These are phyloP conservation scores for Echites panduratus DNA, from an alignment of 257 asterid genomes.

Conservation along the genomic window DNA sequence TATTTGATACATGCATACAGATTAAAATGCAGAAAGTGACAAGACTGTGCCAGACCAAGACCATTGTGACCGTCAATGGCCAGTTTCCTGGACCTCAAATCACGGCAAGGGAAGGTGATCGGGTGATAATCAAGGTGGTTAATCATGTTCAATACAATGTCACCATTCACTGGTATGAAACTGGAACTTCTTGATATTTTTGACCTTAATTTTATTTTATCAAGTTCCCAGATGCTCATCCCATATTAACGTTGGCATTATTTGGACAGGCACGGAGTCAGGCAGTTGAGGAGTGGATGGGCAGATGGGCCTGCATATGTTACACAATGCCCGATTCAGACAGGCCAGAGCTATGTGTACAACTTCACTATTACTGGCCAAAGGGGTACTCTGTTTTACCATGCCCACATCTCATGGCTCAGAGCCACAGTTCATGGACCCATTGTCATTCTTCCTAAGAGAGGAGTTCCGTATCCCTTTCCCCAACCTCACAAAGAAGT, in stretches of 20 bases:
- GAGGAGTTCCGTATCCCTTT: slow-evolving; percentile 44
- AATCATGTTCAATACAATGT: slow-evolving; percentile 53
- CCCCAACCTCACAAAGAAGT: slow-evolving; percentile 49
- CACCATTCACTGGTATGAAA: slow-evolving; percentile 48
- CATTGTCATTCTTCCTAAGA: slow-evolving; percentile 49
- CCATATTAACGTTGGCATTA: not conserved
- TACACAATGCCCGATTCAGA: slow-evolving; percentile 63
- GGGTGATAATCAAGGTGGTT: slow-evolving; percentile 43
- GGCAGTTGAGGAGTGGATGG: slow-evolving; percentile 62
- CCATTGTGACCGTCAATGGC: slow-evolving; percentile 57
- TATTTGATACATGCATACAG: slow-evolving; percentile 16
- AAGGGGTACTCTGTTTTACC: slow-evolving; percentile 64
- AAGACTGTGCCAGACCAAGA: slow-evolving; percentile 53
- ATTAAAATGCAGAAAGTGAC: slow-evolving; percentile 48
- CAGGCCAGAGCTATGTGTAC: slow-evolving; percentile 50
- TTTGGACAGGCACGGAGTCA: slow-evolving; percentile 54
- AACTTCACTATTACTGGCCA: slow-evolving; percentile 55
- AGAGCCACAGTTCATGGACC: slow-evolving; percentile 59
- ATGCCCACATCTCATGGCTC: slow-evolving; percentile 70
- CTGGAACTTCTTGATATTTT: not conserved
- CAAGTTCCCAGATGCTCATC: not conserved
- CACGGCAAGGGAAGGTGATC: slow-evolving; percentile 64
- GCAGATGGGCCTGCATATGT: slow-evolving; percentile 66
- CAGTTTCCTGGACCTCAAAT: slow-evolving; percentile 61
- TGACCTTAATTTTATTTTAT: not conserved